Base-by-base conservation (phyloP, 2,329 filamentous ascomycete genomes). In the Intubia oerlemansii region DNA sequence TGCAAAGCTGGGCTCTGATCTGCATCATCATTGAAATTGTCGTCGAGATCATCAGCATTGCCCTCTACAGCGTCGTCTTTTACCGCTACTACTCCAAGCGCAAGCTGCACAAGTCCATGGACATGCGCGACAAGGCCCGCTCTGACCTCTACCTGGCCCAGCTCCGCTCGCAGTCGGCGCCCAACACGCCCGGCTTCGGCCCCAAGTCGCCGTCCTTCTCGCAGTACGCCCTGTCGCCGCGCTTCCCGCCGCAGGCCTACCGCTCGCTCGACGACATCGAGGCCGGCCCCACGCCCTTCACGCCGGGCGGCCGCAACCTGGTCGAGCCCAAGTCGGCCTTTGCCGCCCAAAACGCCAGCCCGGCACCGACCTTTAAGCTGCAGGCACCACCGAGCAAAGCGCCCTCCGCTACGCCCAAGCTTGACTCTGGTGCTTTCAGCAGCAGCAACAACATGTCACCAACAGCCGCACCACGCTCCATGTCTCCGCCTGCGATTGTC, bases 81-180 rank as follows among this genome's bases (percentile, higher is more conserved):
- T 95, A 91, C 63, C 78, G 88, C 42, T 90, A 91, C 64, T 92
- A 84, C 68, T 82, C 78, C 40, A 98, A 95, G 66, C 77, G 81
- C 49, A 77, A 78, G 48, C 78, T 98, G 37, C 73, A 77, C 53
- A 95, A 93, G 64, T 84, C 82, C 37, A 98, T 98, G 88, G 78
- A 91, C 48, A 61, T 78, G 47, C 81, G 88, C 42, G 88, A 98
- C 61, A 77, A 79, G 46, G 88, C 88, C 39, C 78, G 88, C 37
- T 85, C 79, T 36, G 84, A 95, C 49, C 68, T 98, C 38, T 95
- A 95, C 59, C 79, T 95, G 37, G 82, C 76, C 31, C 76, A 81
- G 49, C 67, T 82, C 24, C 74, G 73, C 40, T 58, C 69, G 13
- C 84, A 95, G 55, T 91, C 82, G 16, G 84, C 82, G 5, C 85